These are phyloP conservation scores for Incumbomyces delicatus DNA, from an alignment of 2,329 filamentous ascomycete genomes.

Conservation along the genomic window DNA sequence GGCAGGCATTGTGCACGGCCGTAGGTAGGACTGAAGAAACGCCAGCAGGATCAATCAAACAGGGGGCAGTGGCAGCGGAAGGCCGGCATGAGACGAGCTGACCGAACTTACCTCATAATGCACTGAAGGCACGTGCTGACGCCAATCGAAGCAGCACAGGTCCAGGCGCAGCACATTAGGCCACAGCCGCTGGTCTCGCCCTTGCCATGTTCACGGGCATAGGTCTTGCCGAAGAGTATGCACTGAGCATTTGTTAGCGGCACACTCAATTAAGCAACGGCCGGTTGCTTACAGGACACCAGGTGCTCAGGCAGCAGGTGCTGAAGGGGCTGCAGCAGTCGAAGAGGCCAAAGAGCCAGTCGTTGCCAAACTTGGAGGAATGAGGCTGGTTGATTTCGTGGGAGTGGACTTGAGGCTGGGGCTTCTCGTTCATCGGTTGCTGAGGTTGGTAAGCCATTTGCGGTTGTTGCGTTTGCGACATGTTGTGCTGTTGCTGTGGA, in stretches of 20 bases:
- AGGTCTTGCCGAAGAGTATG: conserved; percentile 25
- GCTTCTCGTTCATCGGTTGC: conserved; percentile 1
- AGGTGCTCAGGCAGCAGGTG: conserved; percentile 22
- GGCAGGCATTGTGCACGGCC: not conserved
- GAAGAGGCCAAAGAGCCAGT: conserved; percentile 27
- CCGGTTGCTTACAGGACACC: not conserved
- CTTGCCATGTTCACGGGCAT: conserved; percentile 25
- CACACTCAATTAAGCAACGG: not conserved
- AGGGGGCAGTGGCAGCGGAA: not conserved
- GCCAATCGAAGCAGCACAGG: conserved; percentile 23
- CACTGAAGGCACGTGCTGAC: conserved; percentile 36
- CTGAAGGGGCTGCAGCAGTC: conserved; percentile 25
- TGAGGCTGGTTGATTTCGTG: not conserved
- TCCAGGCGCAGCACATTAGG: conserved; percentile 23
- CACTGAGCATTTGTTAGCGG: conserved; percentile 20
- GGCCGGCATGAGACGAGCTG: not conserved
- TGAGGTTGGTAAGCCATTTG: conserved; percentile 2
- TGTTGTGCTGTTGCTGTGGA: not conserved
- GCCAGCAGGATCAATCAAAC: no score
- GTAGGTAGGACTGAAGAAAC: no score
- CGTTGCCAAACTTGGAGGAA: conserved; percentile 7
- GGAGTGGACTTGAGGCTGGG: not conserved
- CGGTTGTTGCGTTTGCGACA: conserved; percentile 1
- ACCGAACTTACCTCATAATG: conserved; percentile 27
- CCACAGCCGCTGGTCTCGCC: conserved; percentile 23